Conservation (phyloP, 805 yeast species). For the Starmerella roubikii region DNA sequence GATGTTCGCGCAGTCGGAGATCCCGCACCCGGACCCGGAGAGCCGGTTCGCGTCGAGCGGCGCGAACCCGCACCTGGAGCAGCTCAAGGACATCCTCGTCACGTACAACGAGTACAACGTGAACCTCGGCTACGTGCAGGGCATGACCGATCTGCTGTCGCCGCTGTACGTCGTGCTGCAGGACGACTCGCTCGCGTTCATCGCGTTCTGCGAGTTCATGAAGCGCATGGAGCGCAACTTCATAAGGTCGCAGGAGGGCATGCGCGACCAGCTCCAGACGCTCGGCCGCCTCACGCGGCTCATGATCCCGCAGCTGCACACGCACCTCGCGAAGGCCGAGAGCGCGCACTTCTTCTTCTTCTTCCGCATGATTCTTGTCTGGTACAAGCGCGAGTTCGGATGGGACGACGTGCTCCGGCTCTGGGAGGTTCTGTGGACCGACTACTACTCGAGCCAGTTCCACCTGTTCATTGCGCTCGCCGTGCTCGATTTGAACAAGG, state of each 20-base stretch:
- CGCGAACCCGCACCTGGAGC: slow-evolving; percentile 66
- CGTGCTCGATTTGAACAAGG: slow-evolving; percentile 74
- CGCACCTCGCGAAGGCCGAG: slow-evolving; percentile 76
- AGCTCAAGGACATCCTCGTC: slow-evolving; percentile 61
- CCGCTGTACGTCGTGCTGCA: slow-evolving; percentile 53
- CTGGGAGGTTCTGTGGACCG: slow-evolving; percentile 94
- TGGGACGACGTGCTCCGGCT: slow-evolving; percentile 62
- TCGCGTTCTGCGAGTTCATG: slow-evolving; percentile 84
- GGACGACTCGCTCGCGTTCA: slow-evolving; percentile 71
- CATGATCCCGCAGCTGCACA: slow-evolving; percentile 72
- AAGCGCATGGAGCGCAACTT: slow-evolving; percentile 91
- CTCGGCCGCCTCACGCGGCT: slow-evolving; percentile 77
- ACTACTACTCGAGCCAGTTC: slow-evolving; percentile 72
- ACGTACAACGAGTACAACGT: slow-evolving; percentile 76
- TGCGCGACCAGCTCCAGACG: slow-evolving; percentile 74
- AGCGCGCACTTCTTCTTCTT: slow-evolving; percentile 84
- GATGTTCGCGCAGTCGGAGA: slow-evolving; percentile 40
- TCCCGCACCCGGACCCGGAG: slow-evolving; percentile 31
- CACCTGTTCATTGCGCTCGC: slow-evolving; percentile 80
- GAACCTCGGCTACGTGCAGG: slow-evolving; percentile 90
- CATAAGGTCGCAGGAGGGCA: slow-evolving; percentile 81
- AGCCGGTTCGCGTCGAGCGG: slow-evolving; percentile 46
- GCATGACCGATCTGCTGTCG: slow-evolving; percentile 87
- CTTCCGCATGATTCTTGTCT: slow-evolving; percentile 85
- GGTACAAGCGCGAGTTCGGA: slow-evolving; percentile 85